Base-by-base conservation (phyloP, 2,329 filamentous ascomycete species). In the Aspergillus pseudoterreus region DNA sequence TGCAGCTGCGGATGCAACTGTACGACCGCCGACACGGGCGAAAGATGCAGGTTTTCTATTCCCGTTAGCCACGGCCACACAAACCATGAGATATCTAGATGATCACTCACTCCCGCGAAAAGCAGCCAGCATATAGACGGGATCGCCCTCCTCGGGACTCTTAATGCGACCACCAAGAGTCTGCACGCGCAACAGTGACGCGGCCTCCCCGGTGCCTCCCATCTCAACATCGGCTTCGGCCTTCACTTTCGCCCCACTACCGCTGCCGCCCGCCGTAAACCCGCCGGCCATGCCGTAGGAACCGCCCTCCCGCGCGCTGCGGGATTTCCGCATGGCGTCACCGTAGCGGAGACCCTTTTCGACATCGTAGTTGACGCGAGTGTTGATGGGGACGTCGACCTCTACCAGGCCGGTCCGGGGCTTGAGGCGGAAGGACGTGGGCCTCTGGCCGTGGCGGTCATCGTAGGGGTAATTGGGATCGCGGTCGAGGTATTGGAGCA, bases 1-100 rank as follows among this genome's bases (percentile, higher is more conserved):
- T 96, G 90, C 55, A 95, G 87, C 65, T 96, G 90, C 0, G 94
- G 91, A 4, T 92, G 88, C 65, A 99, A 84, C 67, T 95, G 90
- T 39, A 95, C 88, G 42, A 96, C 83, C 2, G 89, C 87, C 38
- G 86, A 84, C 43, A 95, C 82, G 21, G 88, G 88, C 1, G 90
- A 95, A 36, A 97, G 83, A 72, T 96, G 90, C 9, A 96, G 77
- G 65, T 95, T 85, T 61, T 89, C 89, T 92, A 57, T 10, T 6
- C 12, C 19, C 19, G 36, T 51, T 47, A 51, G 44, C 49, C 22
- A 15, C 24, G 8, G 8, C 19, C 39, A 42, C 15, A 24, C 19
- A 11, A 42, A 38, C 39, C 24, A 15, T 12, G 43, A 19, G 39
- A 19, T 49, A 19, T 19, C 17, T 19, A 27, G 45, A 21, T 3